Evolutionary conservation across 2,329 filamentous ascomycete species (phyloP), one percentile per base, ranked within the genome.

Genomic region (Claviceps paspali): DNA sequence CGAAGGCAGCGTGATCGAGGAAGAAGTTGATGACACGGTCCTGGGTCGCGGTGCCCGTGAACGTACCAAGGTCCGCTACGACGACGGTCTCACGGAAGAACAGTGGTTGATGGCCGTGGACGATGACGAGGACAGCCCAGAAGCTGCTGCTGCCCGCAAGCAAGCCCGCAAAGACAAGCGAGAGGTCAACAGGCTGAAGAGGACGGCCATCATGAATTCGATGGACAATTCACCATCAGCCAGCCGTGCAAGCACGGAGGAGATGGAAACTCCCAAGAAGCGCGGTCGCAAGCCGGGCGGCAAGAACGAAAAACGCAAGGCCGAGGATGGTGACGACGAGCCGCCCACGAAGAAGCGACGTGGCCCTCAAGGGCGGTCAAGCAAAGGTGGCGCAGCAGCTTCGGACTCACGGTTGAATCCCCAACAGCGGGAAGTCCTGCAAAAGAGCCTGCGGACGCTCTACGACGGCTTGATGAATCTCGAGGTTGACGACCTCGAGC

Each of bases 51-150:
- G 91, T 50, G 88, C 88, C 45, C 82, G 91, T 64, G 91, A 98
- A 62, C 79, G 92, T 43, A 95, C 86, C 47, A 79, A 85, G 52
- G 87, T 95, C 51, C 82, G 82, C 57, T 98, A 98, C 49, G 91
- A 98, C 51, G 91, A 98, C 52, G 91, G 92, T 36, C 75, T 98
- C 22, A 96, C 91, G 0, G 92, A 98, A 62, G 91, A 98, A 63
- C 92, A 98, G 59, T 98, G 91, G 91, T 73, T 96, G 36, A 88
- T 94, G 67, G 91, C 91, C 38, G 88, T 98, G 23, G 91, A 98
- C 54, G 88, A 93, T 42, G 87, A 95, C 35, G 91, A 98, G 2
- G 91, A 98, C 54, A 79, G 76, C 0, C 86, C 94, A 22, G 91
- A 96, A 54, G 87, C 85, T 38, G 91, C 91, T 2, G 87, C 92